Percentiles rank a stretch among this genome's conserved stretches.
Conservation (phyloP, 1,139 yeast species). For the Pichia sorboxylosa region DNA sequence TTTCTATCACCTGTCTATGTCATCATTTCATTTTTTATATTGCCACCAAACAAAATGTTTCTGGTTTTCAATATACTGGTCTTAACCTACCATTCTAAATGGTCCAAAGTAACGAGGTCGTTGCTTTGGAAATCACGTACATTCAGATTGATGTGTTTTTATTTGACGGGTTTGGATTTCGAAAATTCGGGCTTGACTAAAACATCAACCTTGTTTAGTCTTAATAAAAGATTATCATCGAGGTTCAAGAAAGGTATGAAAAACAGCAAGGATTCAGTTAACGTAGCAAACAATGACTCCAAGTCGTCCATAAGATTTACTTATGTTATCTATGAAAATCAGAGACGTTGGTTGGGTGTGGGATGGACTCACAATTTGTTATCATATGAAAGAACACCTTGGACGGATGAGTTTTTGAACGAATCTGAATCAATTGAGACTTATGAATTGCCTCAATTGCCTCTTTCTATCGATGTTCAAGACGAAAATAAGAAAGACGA, state of each 20-base stretch:
- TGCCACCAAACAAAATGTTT: conserved; percentile 62
- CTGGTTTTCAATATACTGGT: conserved; percentile 49
- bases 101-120: conserved; percentile 69
- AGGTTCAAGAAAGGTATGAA: conserved; percentile 5
- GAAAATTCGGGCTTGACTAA: conserved; percentile 34
- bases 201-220: conserved; percentile 22
- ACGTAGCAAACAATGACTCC: conserved; percentile 3
- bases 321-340: conserved; percentile 89
- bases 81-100: conserved; percentile 76
- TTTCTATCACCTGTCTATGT: conserved; percentile 79
- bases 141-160: conserved; percentile 61
- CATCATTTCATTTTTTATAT: conserved; percentile 49
- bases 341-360: conserved; percentile 93
- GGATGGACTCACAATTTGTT: conserved; percentile 93
- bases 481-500: conserved; percentile 24
- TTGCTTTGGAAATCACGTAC: conserved; percentile 73
- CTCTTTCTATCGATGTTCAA: conserved; percentile 9
- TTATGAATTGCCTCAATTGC: conserved; percentile 62
- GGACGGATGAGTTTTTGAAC: conserved; percentile 93
- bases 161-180: conserved; percentile 79
- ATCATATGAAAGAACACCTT: conserved; percentile 86
- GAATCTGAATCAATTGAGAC: conserved; percentile 68
- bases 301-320: conserved; percentile 53
- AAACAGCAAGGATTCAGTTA: neutral
- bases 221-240: conserved; percentile 25